Conservation (phyloP, 768 basidiomycete species). For the Roridomyces roridus region DNA sequence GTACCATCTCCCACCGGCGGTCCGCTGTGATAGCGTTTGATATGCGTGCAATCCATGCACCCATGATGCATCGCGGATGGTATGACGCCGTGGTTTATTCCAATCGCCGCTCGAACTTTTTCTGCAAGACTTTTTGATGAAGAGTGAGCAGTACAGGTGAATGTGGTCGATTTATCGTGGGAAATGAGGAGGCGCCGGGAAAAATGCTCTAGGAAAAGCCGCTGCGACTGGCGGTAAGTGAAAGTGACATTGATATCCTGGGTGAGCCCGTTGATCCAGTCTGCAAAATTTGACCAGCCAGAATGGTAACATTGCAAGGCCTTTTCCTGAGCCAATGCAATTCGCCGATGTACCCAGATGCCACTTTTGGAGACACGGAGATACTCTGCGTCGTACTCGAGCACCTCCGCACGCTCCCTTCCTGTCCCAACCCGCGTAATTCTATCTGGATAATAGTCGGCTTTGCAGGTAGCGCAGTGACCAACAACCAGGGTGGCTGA, state of each 20-base stretch:
- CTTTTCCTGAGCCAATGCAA: slow-evolving; percentile 32
- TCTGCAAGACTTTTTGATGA: slow-evolving; percentile 10
- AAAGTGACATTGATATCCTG: slow-evolving; percentile 7
- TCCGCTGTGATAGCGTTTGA: slow-evolving; percentile 1
- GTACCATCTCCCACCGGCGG: background rate
- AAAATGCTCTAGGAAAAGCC: slow-evolving; percentile 16
- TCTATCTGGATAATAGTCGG: slow-evolving; percentile 29
- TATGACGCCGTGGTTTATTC: slow-evolving; percentile 23
- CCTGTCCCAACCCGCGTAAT: slow-evolving; percentile 14
- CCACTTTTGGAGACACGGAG: slow-evolving; percentile 33
- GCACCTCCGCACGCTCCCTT: background rate
- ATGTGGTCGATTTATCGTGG: slow-evolving; percentile 20
- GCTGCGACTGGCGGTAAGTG: slow-evolving; percentile 30
- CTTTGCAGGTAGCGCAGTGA: slow-evolving; percentile 19
- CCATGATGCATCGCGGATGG: background rate
- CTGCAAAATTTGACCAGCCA: slow-evolving; percentile 38
- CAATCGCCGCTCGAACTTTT: slow-evolving; percentile 19
- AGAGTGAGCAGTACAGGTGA: slow-evolving; percentile 22
- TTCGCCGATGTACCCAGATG: slow-evolving; percentile 29
- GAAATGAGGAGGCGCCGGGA: slow-evolving; percentile 30
- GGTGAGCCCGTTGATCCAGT: slow-evolving; percentile 31
- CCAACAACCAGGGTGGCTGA: slow-evolving; percentile 10
- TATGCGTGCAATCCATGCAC: slow-evolving; percentile 13
- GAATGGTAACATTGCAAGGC: slow-evolving; percentile 30
- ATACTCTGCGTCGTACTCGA: slow-evolving; percentile 26